Conservation (phyloP, 257 asterid species). For the Nicotiana otophora region DNA sequence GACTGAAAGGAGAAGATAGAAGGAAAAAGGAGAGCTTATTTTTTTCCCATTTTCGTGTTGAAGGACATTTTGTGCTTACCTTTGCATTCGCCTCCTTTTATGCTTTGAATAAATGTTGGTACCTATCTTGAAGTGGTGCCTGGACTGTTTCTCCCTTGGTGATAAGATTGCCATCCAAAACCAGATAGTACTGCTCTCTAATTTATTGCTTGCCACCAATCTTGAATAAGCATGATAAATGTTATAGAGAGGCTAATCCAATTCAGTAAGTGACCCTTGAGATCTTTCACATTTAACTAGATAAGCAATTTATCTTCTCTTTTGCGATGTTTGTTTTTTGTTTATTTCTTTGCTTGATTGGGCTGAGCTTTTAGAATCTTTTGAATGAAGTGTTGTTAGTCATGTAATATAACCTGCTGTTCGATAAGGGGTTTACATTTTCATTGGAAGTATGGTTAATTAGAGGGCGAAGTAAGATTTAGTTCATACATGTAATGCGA, state of each 20-base stretch:
- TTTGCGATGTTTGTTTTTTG: background rate
- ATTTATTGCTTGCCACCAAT: background rate
- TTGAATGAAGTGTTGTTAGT: background rate
- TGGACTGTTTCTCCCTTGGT: background rate
- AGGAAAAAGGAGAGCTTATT: background rate
- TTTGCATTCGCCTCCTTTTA: background rate
- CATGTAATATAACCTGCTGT: background rate
- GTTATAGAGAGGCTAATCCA: background rate
- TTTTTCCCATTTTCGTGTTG: background rate
- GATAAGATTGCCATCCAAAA: background rate
- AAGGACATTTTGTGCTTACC: background rate
- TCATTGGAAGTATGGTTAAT: background rate
- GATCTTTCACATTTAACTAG: background rate
- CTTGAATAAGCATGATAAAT: background rate
- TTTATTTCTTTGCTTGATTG: background rate
- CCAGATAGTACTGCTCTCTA: background rate
- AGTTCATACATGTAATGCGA: background rate
- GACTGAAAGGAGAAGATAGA: background rate
- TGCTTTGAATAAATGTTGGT: background rate
- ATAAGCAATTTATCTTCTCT: background rate
- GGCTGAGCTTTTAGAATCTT: background rate
- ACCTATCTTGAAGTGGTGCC: background rate
- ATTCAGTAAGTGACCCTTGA: background rate
- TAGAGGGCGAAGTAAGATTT: background rate
- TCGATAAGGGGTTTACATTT: background rate